Evolutionary conservation across 2,329 filamentous ascomycete species (phyloP), one percentile per base, ranked within the genome.

Genomic region (Paecilomyces dactylethromorphus): DNA sequence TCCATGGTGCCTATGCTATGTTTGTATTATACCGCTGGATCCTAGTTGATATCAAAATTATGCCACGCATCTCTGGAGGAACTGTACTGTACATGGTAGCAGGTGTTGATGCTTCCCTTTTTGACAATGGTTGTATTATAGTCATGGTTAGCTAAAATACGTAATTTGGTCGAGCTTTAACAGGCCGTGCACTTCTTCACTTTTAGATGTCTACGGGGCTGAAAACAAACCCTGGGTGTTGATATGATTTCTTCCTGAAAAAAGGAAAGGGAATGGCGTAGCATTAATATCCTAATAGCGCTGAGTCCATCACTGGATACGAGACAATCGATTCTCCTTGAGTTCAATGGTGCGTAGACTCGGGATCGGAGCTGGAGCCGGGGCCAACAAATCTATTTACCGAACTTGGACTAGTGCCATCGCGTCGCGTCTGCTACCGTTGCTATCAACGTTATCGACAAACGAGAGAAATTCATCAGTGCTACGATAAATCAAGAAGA

Each of bases 391-490:
- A 29, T 52, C 11, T 52, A 52, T 52, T 22, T 52, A 45, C 50
- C 50, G 21, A 52, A 52, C 11, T n/a, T 5, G 50, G 50, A 52
- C 50, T 52, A 52, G 50, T 22, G 50, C 22, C 11, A 55, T 68
- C 64, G 65, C 67, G 69, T 68, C 70, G 67, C 70, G 70, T 62
- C 57, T 51, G 13, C 35, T 10, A 8, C 45, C 13, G 55, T 53
- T 24, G 12, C n/a, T 13, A 49, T 59, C 53, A 32, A n/a, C 58
- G 54, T 61, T 58, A 59, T 63, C 55, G 33, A 53, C 51, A 53
- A 26, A 26, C 10, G 12, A 52, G 21, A 52, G 50, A 52, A 52
- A 45, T 8, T 21, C 39, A 45, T 45, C 39, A 45, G 18, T n/a
- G 39, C 39, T 18, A 45, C 39, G n/a, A 45, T 18, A 8, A 18